These are phyloP conservation scores for Tetrahymena malaccensis DNA, from an alignment of 73 alveolate genomes.

Conservation along the genomic window DNA sequence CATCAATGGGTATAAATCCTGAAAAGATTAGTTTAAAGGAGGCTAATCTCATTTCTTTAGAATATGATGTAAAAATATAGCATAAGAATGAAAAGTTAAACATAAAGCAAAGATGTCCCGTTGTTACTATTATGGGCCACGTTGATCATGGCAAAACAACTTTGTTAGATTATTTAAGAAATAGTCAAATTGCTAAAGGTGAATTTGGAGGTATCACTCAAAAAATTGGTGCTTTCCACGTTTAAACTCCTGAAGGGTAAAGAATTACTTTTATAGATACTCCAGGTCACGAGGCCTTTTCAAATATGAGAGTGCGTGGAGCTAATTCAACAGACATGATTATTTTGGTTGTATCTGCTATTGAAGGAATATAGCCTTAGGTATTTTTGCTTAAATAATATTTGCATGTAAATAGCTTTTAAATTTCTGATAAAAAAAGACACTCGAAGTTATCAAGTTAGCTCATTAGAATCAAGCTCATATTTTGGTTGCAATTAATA, in stretches of 20 bases:
- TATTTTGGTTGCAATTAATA: slow-evolving; percentile 80
- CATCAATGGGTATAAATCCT: neutral
- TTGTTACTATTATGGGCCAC: slow-evolving; percentile 93
- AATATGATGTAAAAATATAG: neutral
- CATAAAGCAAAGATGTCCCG: slow-evolving; percentile 58
- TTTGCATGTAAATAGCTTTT: too few relatives aligned
- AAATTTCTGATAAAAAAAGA: slow-evolving; percentile 19
- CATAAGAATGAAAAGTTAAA: neutral
- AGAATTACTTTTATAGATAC: slow-evolving; percentile 85
- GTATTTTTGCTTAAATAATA: neutral
- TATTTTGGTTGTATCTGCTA: slow-evolving; percentile 84
- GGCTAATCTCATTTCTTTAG: neutral
- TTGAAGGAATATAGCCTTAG: slow-evolving; percentile 83
- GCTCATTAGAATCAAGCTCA: slow-evolving; percentile 66
- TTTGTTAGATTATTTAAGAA: slow-evolving; percentile 74
- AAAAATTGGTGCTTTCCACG: slow-evolving; percentile 87
- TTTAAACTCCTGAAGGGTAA: slow-evolving; percentile 53
- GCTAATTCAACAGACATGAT: slow-evolving; percentile 86
- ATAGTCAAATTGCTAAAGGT: slow-evolving; percentile 59
- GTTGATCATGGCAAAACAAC: slow-evolving; percentile 97
- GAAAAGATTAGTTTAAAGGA: neutral
- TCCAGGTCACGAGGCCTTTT: slow-evolving; percentile 94
- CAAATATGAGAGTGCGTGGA: slow-evolving; percentile 85
- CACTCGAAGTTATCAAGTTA: slow-evolving; percentile 78
- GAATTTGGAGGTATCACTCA: slow-evolving; percentile 92